Percentiles rank a stretch among this genome's conserved stretches.
Conservation (phyloP, 1,139 yeast species). For the Hemisphaericaspora xylanilytica region DNA sequence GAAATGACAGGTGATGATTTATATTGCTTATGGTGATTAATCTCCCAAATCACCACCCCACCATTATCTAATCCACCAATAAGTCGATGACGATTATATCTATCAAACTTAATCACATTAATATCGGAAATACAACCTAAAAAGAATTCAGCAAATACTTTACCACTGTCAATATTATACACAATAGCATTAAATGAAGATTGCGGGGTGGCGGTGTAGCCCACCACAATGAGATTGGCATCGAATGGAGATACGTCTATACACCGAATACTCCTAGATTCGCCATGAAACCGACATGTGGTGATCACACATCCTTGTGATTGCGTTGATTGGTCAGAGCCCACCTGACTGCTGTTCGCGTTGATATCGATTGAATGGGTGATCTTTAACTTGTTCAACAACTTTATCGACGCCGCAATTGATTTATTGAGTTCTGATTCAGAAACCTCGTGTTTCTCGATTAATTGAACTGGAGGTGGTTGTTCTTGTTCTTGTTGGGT, state of each 20-base stretch:
- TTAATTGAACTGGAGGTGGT: not conserved
- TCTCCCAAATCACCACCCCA: conserved; percentile 40
- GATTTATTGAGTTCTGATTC: conserved; percentile 10
- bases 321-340: not conserved
- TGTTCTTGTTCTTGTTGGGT: conserved; percentile 10
- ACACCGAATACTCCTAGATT: conserved; percentile 22
- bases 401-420: conserved; percentile 11
- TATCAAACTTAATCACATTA: conserved; percentile 41
- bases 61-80: conserved; percentile 42
- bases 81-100: conserved; percentile 26
- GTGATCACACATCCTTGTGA: conserved; percentile 2
- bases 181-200: conserved; percentile 36
- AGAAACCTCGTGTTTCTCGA: conserved; percentile 5
- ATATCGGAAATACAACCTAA: conserved; percentile 43
- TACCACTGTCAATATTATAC: conserved; percentile 20
- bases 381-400: conserved; percentile 11
- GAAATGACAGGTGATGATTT: conserved; percentile 16
- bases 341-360: not conserved
- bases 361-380: conserved; percentile 10
- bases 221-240: conserved; percentile 42
- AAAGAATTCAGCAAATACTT: conserved; percentile 46
- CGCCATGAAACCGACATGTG: conserved; percentile 17
- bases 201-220: conserved; percentile 19
- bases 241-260: conserved; percentile 41
- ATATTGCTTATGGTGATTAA: conserved; percentile 13